Base-by-base conservation (phyloP, 345 rosid species). In the Physaria fendleri region DNA sequence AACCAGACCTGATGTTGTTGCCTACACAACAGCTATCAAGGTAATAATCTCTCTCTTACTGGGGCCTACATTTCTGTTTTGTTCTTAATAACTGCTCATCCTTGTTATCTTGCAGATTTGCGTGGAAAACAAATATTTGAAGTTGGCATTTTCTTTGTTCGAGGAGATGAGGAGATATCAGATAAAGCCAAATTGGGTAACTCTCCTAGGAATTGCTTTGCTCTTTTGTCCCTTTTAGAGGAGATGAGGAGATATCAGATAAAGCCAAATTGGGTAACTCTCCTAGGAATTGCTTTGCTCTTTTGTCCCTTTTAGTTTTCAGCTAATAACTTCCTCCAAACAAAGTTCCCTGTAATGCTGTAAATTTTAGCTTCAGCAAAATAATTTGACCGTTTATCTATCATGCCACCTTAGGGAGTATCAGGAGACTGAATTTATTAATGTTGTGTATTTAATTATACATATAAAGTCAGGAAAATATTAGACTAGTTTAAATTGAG, bases 11-110 rank as follows among this genome's bases (percentile, higher is more conserved):
- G 98, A 92, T 78, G 95, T 84, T 48, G 67, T 92, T 76, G 81
- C 96, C 9, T 88, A 88, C 80, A 88, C 96, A 59, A 84, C 93
- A 51, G 90, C 90, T 21, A 88, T 88, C 71, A 92, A 88, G 93
- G 98, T 92, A 35, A 23, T 16, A 12, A 10, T 49, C 51, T 52
- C 73, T 64, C 57, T 54, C 56, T 52, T 55, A n/a, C 20, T 64
- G 30, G 18, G 44, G 32, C 53, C 59, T n/a, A 24, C 44, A 23
- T 34, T 40, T 41, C 56, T 29, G 38, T 21, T 3, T 42, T 9
- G 49, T 44, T 59, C 47, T 37, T 47, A 14, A 13, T 24, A 20
- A 50, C 39, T 43, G 29, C 16, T 17, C 46, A 60, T 56, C 52
- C 44, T 49, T 50, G 32, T 45, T 69, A 52, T 62, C 56, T 74